Conservation (phyloP, 2,329 filamentous ascomycete genomes). For the Neopestalotiopsis rosae region DNA sequence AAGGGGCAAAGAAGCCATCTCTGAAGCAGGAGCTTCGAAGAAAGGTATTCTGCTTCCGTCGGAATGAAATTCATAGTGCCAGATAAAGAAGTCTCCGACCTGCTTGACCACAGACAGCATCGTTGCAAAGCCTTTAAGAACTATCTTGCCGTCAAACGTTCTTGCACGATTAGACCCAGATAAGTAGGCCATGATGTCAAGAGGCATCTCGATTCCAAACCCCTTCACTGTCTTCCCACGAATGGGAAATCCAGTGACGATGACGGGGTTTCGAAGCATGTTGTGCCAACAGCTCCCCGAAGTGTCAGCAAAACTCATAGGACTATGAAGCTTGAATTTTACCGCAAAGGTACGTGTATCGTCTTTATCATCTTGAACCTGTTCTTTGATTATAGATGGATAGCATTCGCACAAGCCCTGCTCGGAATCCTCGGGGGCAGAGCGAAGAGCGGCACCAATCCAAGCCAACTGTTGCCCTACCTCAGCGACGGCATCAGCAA, state of each 20-base stretch:
- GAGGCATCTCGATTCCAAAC: conserved; percentile 38
- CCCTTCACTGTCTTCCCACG: conserved; percentile 21
- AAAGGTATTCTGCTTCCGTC: conserved; percentile 30
- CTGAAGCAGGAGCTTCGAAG: not conserved
- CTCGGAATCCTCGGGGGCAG: no score
- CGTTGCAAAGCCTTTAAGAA: conserved; percentile 41
- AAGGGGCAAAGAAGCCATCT: no score
- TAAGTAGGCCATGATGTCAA: conserved; percentile 34
- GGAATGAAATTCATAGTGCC: conserved; percentile 39
- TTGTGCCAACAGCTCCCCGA: conserved; percentile 39
- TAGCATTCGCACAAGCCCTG: no score
- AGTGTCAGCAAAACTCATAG: no score
- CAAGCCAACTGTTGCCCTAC: no score
- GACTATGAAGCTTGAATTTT: no score
- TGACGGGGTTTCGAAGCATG: conserved; percentile 34
- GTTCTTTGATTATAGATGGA: no score
- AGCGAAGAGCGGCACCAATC: no score
- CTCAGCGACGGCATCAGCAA: no score
- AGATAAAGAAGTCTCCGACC: conserved; percentile 29
- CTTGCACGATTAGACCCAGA: conserved; percentile 24
- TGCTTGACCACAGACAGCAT: conserved; percentile 35
- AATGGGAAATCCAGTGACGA: conserved; percentile 38
- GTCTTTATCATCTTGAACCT: no score
- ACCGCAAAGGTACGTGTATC: no score
- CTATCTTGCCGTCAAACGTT: conserved; percentile 31